A percentile compares a stretch with the other conserved stretches of the same genome.
Evolutionary conservation across 352 stramenopile species (phyloP).

Genomic region (Phytophthora brassicae): DNA sequence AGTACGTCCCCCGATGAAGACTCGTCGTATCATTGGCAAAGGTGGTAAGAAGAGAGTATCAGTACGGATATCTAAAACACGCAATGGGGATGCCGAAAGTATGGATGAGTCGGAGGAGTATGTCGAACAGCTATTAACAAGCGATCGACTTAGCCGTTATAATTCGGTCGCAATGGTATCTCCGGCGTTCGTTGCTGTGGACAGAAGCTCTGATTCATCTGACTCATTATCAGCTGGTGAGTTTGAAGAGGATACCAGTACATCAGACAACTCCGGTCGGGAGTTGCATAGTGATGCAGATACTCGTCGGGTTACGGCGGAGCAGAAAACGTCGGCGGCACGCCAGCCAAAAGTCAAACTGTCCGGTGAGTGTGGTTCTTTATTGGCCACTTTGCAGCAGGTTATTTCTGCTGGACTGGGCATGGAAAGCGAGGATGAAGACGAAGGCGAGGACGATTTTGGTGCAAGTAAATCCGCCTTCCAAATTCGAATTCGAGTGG

Average conservation of each 20-base stretch:
- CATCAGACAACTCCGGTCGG: not conserved
- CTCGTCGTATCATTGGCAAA: not conserved
- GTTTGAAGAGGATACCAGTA: not conserved
- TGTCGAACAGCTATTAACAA: not conserved
- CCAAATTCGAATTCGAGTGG: not conserved
- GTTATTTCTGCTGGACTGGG: constrained; percentile 10
- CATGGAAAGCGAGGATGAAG: constrained; percentile 2
- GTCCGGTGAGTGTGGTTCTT: not conserved
- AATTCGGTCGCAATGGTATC: not conserved
- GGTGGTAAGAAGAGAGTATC: not conserved
- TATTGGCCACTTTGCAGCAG: not conserved
- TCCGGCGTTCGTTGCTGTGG: not conserved
- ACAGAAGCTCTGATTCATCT: not conserved
- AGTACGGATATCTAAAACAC: not conserved
- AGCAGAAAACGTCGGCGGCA: not conserved
- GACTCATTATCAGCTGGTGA: not conserved
- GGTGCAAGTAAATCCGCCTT: not conserved
- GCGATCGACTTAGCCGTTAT: not conserved
- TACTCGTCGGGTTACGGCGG: not conserved
- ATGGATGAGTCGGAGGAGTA: not conserved
- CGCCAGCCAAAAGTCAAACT: not conserved
- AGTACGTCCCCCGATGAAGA: constrained; percentile 14
- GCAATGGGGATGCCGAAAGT: not conserved
- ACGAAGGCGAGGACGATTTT: not conserved
- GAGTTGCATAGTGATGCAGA: not conserved